Conservation (phyloP, 768 basidiomycete genomes). For the Coprinopsis strossmayeri region DNA sequence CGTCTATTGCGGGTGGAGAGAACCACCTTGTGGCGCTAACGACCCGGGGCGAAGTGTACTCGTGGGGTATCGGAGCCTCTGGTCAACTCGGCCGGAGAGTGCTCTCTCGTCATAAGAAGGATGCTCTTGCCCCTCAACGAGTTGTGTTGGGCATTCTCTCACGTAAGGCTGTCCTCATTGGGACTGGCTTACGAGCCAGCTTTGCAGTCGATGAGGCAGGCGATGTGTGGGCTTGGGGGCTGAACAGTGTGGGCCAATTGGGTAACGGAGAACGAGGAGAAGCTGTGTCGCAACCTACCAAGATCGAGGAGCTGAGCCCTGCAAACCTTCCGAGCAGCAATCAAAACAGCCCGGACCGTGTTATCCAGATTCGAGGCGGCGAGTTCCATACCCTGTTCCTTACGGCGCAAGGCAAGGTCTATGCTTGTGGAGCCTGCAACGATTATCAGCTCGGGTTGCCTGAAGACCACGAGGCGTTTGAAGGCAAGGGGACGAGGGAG, state of each 20-base stretch:
- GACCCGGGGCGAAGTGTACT: conserved; percentile 5
- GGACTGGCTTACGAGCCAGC: neutral
- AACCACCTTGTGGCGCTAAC: conserved; percentile 6
- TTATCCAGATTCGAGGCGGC: conserved; percentile 5
- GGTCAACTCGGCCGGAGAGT: conserved; percentile 1
- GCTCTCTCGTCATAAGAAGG: neutral
- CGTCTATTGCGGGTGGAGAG: neutral
- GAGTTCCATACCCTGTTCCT: conserved; percentile 5
- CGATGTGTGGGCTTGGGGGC: conserved; percentile 5
- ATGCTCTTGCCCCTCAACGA: neutral
- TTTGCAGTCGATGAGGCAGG: conserved; percentile 6
- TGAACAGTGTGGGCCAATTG: conserved; percentile 5
- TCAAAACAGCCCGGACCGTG: neutral
- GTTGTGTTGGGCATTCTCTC: neutral
- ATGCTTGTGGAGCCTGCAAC: conserved; percentile 3
- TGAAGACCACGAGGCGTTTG: conserved; percentile 3
- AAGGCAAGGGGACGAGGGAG: neutral
- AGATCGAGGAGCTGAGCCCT: conserved; percentile 1
- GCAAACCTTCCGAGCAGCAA: neutral
- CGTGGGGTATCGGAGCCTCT: conserved; percentile 4
- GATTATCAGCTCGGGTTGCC: conserved; percentile 5
- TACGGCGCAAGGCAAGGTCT: neutral
- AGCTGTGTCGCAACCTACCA: neutral
- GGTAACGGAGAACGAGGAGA: conserved; percentile 4
- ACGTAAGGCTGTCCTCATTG: conserved; percentile 3